phyloP scores from a whole-genome alignment of 768 basidiomycete genomes.

The Xanthoconium purpureum region DNA sequence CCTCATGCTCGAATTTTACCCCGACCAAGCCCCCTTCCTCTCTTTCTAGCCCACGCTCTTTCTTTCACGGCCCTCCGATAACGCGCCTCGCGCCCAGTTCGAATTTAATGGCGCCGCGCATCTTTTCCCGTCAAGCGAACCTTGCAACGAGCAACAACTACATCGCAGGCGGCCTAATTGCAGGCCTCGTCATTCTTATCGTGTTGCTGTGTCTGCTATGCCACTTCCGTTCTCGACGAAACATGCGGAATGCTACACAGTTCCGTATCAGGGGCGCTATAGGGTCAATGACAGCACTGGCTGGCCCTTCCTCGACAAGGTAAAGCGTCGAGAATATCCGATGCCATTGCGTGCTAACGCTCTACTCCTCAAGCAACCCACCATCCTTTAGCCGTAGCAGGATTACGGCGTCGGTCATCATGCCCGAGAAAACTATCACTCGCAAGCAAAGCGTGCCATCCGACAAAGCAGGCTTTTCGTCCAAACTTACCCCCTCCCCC shows the following conservation, averaged over 20 bases:
- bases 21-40: neutral
- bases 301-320: slow-evolving; percentile 6
- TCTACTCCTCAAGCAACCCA: slow-evolving; percentile 2
- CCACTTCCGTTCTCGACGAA: slow-evolving; percentile 38
- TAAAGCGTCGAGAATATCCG: neutral
- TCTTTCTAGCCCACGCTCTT: slow-evolving; percentile 11
- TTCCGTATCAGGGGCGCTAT: slow-evolving; percentile 20
- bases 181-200: slow-evolving; percentile 2
- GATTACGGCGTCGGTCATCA: slow-evolving; percentile 44
- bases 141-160: slow-evolving; percentile 29
- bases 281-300: slow-evolving; percentile 8
- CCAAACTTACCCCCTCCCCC: slow-evolving; percentile 40
- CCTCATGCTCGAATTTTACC: slow-evolving; percentile 3
- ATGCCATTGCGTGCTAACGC: neutral
- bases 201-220: slow-evolving; percentile 37
- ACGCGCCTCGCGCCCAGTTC: neutral
- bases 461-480: slow-evolving; percentile 40
- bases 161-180: slow-evolving; percentile 47
- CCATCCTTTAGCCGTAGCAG: slow-evolving; percentile 41
- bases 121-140: slow-evolving; percentile 7
- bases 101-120: slow-evolving; percentile 18
- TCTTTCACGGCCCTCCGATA: neutral
- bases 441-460: slow-evolving; percentile 40
- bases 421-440: slow-evolving; percentile 50
- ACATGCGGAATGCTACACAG: slow-evolving; percentile 40